Percentiles rank a stretch among this genome's conserved stretches.
phyloP scores from a whole-genome alignment of 192 early-diverging fungal species.

The Linnemannia elongata region DNA sequence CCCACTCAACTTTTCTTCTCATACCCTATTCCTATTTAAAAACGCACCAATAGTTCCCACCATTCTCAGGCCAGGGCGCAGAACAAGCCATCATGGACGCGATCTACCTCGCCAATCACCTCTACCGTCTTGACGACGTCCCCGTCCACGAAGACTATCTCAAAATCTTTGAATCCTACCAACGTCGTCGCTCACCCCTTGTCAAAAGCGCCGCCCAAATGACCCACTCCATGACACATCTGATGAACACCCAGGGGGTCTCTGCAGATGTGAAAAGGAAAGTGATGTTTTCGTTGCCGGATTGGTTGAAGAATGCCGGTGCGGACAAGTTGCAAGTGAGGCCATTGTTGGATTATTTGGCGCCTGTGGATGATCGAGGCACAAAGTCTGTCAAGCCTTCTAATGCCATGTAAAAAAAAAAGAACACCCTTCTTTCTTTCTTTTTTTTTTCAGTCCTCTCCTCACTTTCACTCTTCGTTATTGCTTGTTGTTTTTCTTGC shows the following conservation, averaged over 20 bases:
- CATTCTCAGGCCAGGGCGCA: conserved; percentile 46
- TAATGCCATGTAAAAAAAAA: background rate
- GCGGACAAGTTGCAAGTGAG: conserved; percentile 41
- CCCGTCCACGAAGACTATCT: conserved; percentile 22
- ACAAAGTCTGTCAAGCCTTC: conserved; percentile 13
- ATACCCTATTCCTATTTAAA: background rate
- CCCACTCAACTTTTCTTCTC: background rate
- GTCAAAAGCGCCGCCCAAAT: conserved; percentile 27
- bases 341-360: conserved; percentile 35
- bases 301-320: conserved; percentile 3
- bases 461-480: background rate
- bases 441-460: background rate
- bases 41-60: conserved; percentile 19
- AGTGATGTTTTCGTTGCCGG: conserved; percentile 34
- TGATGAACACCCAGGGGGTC: conserved; percentile 41
- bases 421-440: background rate
- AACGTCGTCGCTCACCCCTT: conserved; percentile 1
- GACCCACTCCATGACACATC: conserved; percentile 30
- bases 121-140: conserved; percentile 19
- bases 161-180: conserved; percentile 25
- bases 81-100: conserved; percentile 49
- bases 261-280: conserved; percentile 44
- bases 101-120: conserved; percentile 31
- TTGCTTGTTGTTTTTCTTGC: background rate
- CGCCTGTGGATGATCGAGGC: conserved; percentile 29